A percentile compares a stretch with the other conserved stretches of the same genome.
phyloP scores from a whole-genome alignment of 2,329 filamentous ascomycete species.

The Hymenotorrendiella dingleyae region DNA sequence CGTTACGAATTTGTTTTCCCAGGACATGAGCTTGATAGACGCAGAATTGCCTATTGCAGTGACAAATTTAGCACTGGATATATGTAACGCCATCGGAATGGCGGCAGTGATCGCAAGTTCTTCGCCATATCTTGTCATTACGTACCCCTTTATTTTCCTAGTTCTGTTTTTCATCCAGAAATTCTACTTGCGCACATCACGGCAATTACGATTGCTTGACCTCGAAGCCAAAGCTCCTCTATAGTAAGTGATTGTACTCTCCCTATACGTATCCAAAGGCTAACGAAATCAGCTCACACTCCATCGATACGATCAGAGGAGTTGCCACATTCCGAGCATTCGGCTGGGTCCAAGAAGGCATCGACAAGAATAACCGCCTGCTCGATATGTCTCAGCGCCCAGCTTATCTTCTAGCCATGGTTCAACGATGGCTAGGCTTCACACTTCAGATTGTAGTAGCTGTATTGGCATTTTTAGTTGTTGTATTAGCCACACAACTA shows the following conservation, averaged over 20 bases:
- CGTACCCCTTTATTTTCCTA: slow-evolving; percentile 35
- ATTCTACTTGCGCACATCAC: slow-evolving; percentile 40
- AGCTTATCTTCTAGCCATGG: slow-evolving; percentile 50
- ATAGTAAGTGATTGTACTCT: slow-evolving; percentile 23
- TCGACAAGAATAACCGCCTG: slow-evolving; percentile 39
- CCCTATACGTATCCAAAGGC: not conserved
- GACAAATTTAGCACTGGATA: slow-evolving; percentile 33
- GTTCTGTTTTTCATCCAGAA: slow-evolving; percentile 30
- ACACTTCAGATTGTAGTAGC: slow-evolving; percentile 34
- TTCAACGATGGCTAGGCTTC: slow-evolving; percentile 52
- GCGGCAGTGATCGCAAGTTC: slow-evolving; percentile 20
- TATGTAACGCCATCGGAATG: slow-evolving; percentile 20
- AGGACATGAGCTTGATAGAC: slow-evolving; percentile 23
- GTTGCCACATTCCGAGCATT: slow-evolving; percentile 42
- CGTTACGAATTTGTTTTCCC: slow-evolving; percentile 6
- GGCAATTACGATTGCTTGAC: slow-evolving; percentile 41
- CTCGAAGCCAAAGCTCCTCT: slow-evolving; percentile 38
- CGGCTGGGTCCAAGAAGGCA: slow-evolving; percentile 40
- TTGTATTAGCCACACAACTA: slow-evolving; percentile 7
- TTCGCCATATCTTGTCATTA: slow-evolving; percentile 35
- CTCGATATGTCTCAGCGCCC: slow-evolving; percentile 50
- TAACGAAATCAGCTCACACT: slow-evolving; percentile 5
- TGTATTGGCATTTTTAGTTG: slow-evolving; percentile 24
- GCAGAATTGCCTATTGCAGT: slow-evolving; percentile 16
- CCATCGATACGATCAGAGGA: slow-evolving; percentile 7